Evolutionary conservation across 2,329 filamentous ascomycete genomes (phyloP), one percentile per base, ranked within the genome.

Genomic region (Juglanconis sp.): DNA sequence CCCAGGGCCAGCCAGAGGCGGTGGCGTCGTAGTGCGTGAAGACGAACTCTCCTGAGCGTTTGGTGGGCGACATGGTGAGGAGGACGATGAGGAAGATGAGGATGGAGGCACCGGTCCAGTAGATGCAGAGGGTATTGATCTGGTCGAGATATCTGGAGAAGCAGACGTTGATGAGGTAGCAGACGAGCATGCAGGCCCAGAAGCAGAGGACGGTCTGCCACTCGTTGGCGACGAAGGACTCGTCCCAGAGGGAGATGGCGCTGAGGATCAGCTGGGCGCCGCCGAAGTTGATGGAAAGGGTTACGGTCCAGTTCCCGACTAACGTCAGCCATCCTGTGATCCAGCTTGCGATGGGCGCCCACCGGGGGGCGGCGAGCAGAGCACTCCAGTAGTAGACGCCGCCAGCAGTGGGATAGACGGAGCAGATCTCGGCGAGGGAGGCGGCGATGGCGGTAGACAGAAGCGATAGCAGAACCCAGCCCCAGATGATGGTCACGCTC

Each of bases 201-300:
- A 90, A 91, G 77, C 81, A 84, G 15, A 90, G 75, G 3, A 91
- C 82, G 0, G 87, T 90, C 74, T 90, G 87, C 83, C 85, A 90
- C 54, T 79, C 73, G 65, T 84, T 90, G 10, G 88, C 79, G 24
- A 85, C 85, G 68, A 85, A 91, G 64, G 87, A 81, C 62, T 89
- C 86, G n/a, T 87, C 76, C 81, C 86, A 90, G 0, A 91, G 75
- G n/a, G 83, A 81, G 63, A 90, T 88, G 1, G 87, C 87, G 53
- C 81, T 85, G 24, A 90, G 77, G 59, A 89, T 85, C 31, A 89
- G 70, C 68, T 89, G 86, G 0, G 81, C 88, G 2, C 87, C 87
- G 0, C 81, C 84, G 68, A 91, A 91, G 69, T 89, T 90, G 73
- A 91, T 90, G 44, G 79, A 82, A 17, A 85, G 73, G 0, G 78